Conservation (phyloP, 768 basidiomycete genomes). For the Boletus pseudopeckii region DNA sequence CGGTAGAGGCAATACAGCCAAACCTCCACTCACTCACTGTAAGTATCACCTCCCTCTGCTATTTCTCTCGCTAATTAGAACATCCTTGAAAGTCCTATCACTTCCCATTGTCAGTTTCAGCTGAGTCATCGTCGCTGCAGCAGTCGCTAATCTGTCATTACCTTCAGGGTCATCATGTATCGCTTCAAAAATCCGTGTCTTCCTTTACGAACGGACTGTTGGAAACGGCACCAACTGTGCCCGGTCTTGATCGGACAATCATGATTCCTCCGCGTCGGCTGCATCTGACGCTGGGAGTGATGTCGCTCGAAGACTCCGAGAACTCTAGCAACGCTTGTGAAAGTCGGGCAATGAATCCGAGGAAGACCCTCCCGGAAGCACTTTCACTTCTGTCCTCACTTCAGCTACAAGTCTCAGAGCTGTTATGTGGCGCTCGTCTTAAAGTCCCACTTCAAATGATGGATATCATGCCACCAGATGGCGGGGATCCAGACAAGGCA, state of each 20-base stretch:
- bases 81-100: conserved; percentile 24
- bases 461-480: conserved; percentile 46
- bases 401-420: conserved; percentile 38
- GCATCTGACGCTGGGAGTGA: conserved; percentile 74
- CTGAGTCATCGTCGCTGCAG: conserved; percentile 11
- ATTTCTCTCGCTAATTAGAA: conserved; percentile 1
- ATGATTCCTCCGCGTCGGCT: conserved; percentile 54
- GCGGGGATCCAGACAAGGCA: conserved; percentile 37
- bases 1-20: conserved; percentile 1
- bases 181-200: conserved; percentile 35
- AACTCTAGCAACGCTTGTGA: neutral
- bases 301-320: conserved; percentile 46
- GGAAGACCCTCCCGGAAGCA: conserved; percentile 38
- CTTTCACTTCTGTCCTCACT: conserved; percentile 40
- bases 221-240: conserved; percentile 22
- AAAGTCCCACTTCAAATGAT: conserved; percentile 45
- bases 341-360: neutral
- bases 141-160: neutral
- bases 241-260: conserved; percentile 60
- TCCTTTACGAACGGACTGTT: conserved; percentile 35
- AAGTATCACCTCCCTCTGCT: conserved; percentile 4
- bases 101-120: conserved; percentile 31
- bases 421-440: conserved; percentile 36
- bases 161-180: conserved; percentile 39
- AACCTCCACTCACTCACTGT: conserved; percentile 27